These are phyloP conservation scores for Aethionema arabicum DNA, from an alignment of 345 rosid genomes.

Conservation along the genomic window DNA sequence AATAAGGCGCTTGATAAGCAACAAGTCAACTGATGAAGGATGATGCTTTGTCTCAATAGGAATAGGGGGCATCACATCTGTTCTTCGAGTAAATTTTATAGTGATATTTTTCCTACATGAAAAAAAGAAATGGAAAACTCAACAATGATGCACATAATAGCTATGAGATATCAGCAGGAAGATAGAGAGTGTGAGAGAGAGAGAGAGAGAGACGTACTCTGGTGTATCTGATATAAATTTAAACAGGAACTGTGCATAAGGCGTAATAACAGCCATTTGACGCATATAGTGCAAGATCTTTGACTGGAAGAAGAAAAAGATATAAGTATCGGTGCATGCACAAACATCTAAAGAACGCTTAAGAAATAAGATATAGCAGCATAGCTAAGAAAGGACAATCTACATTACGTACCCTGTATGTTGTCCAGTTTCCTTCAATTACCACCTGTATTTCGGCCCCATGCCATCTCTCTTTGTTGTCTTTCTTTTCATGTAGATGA, in stretches of 20 bases:
- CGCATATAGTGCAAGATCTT: constrained; percentile 98
- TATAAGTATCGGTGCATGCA: constrained; percentile 25
- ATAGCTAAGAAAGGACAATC: not conserved
- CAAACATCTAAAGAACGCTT: not conserved
- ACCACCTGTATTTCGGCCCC: constrained; percentile 96
- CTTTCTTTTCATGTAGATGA: constrained; percentile 81
- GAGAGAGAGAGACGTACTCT: constrained; percentile 60
- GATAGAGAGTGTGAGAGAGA: constrained; percentile 31
- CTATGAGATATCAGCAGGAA: constrained; percentile 17
- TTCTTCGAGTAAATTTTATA: constrained; percentile 79
- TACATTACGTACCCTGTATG: constrained; percentile 67
- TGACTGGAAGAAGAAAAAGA: constrained; percentile 55
- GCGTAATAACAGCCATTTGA: constrained; percentile 99
- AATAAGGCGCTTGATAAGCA: constrained; percentile 83
- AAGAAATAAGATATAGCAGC: constrained; percentile 6
- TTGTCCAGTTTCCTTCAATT: constrained; percentile 98
- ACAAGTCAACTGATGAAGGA: constrained; percentile 93
- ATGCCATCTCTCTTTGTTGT: constrained; percentile 70
- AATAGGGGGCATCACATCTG: constrained; percentile 94
- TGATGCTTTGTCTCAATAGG: constrained; percentile 96
- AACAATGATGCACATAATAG: constrained; percentile 11
- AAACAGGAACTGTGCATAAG: constrained; percentile 87
- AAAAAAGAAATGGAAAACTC: constrained; percentile 12
- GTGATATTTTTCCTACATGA: constrained; percentile 74
- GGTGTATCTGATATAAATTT: constrained; percentile 71